Evolutionary conservation across 306 rosid genomes (phyloP), one percentile per base, ranked within the genome.

Genomic region (Alnus glutinosa): DNA sequence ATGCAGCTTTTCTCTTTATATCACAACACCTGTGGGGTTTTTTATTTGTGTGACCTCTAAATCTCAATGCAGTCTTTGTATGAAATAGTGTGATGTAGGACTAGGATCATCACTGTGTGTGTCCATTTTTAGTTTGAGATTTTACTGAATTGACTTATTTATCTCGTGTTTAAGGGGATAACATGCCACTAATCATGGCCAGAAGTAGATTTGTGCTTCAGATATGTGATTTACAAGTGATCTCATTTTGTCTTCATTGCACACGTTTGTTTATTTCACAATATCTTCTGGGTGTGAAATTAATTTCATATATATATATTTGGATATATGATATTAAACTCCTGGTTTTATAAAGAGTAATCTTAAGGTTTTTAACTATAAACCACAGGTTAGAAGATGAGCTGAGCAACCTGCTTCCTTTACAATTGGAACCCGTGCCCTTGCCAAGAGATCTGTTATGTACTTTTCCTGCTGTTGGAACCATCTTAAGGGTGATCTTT

Each of bases 381-480:
- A 83, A 77, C 71, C 74, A 50, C 86, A 94, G 98, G 84, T 75
- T 85, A 2, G 90, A 82, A 77, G 88, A 91, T 76, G 98, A 92
- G 80, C 30, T 59, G 76, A 74, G 66, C 13, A 48, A 78, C 71
- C 87, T 89, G 6, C 87, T 85, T 75, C 89, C 89, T 44, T 70
- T 90, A 62, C 89, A 86, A 11, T 47, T 70, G 44, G 97, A 88
- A 52, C 58, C 78, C 5, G 18, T 54, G 68, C 54, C 86, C 67
- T 61, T 87, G 76, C 44, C 86, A 51, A 85, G 89, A 80, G 94
- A 90, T 47, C 18, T 77, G 12, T 55, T 89, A 13, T 73, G 86
- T 80, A 81, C 82, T 36, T 79, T 95, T 0, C 98, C 98, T 58
- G 28, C 76, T 0, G 75, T 88, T 79, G 97, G 94, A 62, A 81